phyloP scores from a whole-genome alignment of 345 rosid genomes.

The Eucalyptus sp. region DNA sequence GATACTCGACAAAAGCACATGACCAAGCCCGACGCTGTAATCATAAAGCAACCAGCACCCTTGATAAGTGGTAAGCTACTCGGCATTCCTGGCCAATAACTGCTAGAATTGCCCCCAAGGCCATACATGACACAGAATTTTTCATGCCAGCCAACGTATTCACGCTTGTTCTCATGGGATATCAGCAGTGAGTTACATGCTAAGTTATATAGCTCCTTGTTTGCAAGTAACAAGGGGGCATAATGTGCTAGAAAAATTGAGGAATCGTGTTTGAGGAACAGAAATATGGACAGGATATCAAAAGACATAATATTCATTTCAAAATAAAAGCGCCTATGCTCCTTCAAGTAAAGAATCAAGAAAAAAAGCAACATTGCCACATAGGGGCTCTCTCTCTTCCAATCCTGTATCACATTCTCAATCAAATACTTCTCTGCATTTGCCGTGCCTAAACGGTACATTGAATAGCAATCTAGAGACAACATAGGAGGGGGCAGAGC shows the following conservation, averaged over 20 bases:
- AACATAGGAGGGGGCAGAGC: not conserved
- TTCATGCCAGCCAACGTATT: constrained; percentile 50
- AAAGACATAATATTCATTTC: not conserved
- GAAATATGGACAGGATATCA: not conserved
- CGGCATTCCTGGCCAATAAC: constrained; percentile 78
- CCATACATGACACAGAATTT: constrained; percentile 38
- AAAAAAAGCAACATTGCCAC: not conserved
- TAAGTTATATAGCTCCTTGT: not conserved
- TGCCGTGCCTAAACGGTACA: not conserved
- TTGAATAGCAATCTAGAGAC: not conserved
- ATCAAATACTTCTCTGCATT: not conserved
- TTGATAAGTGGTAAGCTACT: constrained; percentile 65
- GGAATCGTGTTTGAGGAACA: not conserved
- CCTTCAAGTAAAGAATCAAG: not conserved
- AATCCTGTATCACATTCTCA: not conserved
- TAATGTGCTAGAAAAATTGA: not conserved
- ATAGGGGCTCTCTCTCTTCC: not conserved
- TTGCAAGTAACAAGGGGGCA: not conserved
- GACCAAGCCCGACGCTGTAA: not conserved
- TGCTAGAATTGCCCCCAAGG: constrained; percentile 65
- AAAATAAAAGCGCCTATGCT: not conserved
- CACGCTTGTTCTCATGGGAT: constrained; percentile 55
- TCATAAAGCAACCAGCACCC: constrained; percentile 23
- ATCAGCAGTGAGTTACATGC: not conserved
- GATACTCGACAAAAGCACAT: not conserved